Base-by-base conservation (phyloP, 2,329 filamentous ascomycete species). In the Penicillium occitanis region DNA sequence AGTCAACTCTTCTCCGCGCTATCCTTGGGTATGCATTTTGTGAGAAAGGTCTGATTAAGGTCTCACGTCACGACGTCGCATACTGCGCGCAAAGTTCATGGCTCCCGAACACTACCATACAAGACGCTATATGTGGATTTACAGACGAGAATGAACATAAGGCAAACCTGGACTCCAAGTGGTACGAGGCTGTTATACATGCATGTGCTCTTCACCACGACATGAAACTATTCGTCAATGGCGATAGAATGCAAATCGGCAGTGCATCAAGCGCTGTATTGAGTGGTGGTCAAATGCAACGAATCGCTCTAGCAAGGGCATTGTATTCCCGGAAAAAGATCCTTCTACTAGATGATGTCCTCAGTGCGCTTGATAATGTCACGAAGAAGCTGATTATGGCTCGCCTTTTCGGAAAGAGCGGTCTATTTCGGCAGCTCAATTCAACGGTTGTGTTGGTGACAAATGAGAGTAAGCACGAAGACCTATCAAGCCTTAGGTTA, bases 241-340 rank as follows among this genome's bases (percentile, higher is more conserved):
- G 79, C 0, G 80, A 80, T 61, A 74, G 79, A 53, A 84, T 82
- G 25, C 69, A 79, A 35, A 80, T 84, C 66, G 83, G 83, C 19
- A 84, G 80, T 69, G 81, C 82, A 69, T 53, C 61, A 8, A 83
- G 83, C 51, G 77, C 82, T 64, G 76, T 80, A 22, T 75, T 86
- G 40, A 85, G 83, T 71, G 83, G 83, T 25, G 84, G 84, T 5
- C 84, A 86, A 68, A 84, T 79, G 67, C 82, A 85, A 67, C 78
- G 83, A 59, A 79, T 85, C 68, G 80, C 76, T 69, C 57, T 75
- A 72, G 84, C 84, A 17, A 75, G 84, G 62, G 83, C 83, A 14
- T 73, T 85, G 13, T 86, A 85, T 69, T 78, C 83, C 22, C 77
- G 65, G 8, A 61, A 35, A 7, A 55, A 51, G 7, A 51, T 65